Evolutionary conservation across 2,329 filamentous ascomycete genomes (phyloP).

Genomic region (Cordyceps cicadae): DNA sequence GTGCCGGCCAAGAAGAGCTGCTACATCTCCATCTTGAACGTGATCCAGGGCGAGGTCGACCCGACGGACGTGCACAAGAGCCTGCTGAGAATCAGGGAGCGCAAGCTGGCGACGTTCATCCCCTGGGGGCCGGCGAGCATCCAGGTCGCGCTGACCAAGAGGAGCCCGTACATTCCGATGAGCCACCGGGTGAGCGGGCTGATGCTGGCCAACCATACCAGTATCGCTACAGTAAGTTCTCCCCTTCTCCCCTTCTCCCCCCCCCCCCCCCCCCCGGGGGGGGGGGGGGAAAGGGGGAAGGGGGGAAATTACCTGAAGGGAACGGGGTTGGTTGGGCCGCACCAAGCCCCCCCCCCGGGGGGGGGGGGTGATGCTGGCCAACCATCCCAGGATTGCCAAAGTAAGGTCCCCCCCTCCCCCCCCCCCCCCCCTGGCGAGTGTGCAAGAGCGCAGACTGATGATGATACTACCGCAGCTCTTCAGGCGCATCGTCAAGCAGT

Average conservation of each 20-base stretch:
- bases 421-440: too few relatives aligned
- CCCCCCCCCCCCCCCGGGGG: too few relatives aligned
- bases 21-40: conserved; percentile 98
- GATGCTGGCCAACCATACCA: conserved; percentile 97
- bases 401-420: conserved; percentile 32
- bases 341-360: too few relatives aligned
- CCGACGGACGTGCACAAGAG: conserved; percentile 99
- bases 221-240: conserved; percentile 69
- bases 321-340: too few relatives aligned
- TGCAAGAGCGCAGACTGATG: background rate
- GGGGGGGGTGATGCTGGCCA: conserved; percentile 93
- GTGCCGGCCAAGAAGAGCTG: conserved; percentile 94
- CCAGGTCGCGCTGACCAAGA: conserved; percentile 92
- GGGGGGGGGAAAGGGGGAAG: too few relatives aligned
- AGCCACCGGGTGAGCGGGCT: conserved; percentile 90
- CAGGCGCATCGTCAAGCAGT: conserved; percentile 85
- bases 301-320: too few relatives aligned
- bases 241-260: too few relatives aligned
- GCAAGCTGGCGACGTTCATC: conserved; percentile 89
- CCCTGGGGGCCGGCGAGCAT: conserved; percentile 98
- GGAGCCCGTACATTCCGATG: conserved; percentile 91
- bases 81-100: conserved; percentile 86
- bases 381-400: conserved; percentile 94
- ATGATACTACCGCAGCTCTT: conserved; percentile 52
- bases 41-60: conserved; percentile 97